phyloP scores from a whole-genome alignment of 192 early-diverging fungal genomes.

The Coemansia sp. region DNA sequence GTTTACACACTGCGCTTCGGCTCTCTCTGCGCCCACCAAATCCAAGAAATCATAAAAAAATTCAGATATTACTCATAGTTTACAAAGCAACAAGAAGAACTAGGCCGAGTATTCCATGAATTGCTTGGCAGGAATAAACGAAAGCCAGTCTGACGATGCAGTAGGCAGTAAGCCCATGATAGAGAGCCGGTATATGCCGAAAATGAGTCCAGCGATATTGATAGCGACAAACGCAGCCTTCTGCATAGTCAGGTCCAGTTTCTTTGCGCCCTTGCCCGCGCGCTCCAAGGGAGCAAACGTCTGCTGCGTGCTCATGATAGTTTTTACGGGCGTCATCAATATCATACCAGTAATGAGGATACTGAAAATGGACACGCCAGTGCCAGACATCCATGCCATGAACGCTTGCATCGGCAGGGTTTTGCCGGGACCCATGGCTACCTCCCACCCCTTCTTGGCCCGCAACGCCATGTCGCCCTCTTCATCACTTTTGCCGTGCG shows the following conservation, averaged over 20 bases:
- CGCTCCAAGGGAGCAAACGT: constrained; percentile 78
- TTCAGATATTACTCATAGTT: background rate
- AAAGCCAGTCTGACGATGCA: constrained; percentile 91
- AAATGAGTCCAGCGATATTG: constrained; percentile 73
- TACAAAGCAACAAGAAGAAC: background rate
- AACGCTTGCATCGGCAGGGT: constrained; percentile 95
- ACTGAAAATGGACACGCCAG: constrained; percentile 91
- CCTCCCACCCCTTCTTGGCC: constrained; percentile 95
- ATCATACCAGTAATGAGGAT: constrained; percentile 97
- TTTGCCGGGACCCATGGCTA: constrained; percentile 85
- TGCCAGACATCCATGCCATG: constrained; percentile 99
- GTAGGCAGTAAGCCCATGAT: constrained; percentile 97
- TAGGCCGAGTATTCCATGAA: constrained; percentile 40
- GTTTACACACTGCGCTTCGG: constrained; percentile 22
- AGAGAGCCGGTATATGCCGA: constrained; percentile 91
- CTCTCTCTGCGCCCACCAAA: constrained; percentile 1
- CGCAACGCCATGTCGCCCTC: constrained; percentile 39
- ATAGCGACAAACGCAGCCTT: constrained; percentile 84
- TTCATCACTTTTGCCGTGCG: constrained; percentile 15
- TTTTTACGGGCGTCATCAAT: constrained; percentile 80
- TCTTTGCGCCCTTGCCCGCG: constrained; percentile 45
- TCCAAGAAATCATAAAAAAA: constrained; percentile 1
- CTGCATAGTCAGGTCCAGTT: constrained; percentile 64
- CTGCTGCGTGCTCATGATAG: constrained; percentile 71
- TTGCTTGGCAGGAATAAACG: constrained; percentile 77